Conservation (phyloP, 2,329 filamentous ascomycete species). For the Colletotrichum sp. region DNA sequence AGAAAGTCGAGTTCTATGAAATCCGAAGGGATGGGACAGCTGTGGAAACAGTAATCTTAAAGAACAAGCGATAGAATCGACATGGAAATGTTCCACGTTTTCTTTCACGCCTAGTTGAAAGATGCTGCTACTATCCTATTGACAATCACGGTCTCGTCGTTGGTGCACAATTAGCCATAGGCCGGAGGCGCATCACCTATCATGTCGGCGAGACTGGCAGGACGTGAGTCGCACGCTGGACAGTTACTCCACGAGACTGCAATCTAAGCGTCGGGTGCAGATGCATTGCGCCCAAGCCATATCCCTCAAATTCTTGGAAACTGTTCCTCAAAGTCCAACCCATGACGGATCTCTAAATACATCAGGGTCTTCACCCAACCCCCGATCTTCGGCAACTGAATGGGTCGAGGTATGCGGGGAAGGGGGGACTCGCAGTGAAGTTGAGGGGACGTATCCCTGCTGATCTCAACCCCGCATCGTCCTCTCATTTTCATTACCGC, state of each 20-base stretch:
- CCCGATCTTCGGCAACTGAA: neutral
- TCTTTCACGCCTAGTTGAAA: neutral
- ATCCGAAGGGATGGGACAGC: neutral
- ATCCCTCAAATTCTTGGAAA: neutral
- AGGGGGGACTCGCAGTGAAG: neutral
- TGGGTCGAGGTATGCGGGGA: neutral
- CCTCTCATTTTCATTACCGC: neutral
- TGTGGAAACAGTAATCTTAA: fast-evolving
- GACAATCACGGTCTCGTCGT: neutral
- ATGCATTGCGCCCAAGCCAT: neutral
- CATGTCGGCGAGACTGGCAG: neutral
- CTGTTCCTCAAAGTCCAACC: neutral
- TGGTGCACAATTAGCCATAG: neutral
- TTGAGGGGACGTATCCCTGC: neutral
- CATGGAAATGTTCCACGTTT: neutral
- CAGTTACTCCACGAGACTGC: neutral
- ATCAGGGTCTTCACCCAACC: neutral
- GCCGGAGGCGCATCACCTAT: neutral
- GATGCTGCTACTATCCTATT: neutral
- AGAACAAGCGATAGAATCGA: neutral
- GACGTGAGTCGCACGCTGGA: neutral
- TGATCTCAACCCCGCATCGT: neutral
- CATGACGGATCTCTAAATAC: neutral
- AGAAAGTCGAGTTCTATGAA: neutral
- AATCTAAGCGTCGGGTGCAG: neutral